Evolutionary conservation across 1,139 yeast species (phyloP).

Genomic region (Lodderomyces parapsilosis): DNA sequence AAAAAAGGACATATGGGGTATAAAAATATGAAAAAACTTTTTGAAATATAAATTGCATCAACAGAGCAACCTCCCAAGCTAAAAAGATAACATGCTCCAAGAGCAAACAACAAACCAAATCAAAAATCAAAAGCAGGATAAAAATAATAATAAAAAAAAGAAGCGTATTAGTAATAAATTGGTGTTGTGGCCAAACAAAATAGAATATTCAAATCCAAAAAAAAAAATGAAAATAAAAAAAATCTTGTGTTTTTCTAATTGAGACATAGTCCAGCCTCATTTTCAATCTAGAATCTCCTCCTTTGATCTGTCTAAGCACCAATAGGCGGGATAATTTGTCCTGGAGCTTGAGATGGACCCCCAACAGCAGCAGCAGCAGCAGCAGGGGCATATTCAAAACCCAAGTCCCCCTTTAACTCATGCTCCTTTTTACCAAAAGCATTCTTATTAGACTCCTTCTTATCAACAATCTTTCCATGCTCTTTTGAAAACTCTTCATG

Average conservation of each 20-base stretch:
- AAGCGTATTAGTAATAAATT: too few relatives aligned
- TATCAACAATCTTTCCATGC: neutral
- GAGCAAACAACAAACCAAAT: neutral
- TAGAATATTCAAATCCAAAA: too few relatives aligned
- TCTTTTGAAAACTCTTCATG: conserved; percentile 5
- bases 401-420: conserved; percentile 1
- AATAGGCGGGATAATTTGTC: conserved; percentile 3
- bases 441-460: conserved; percentile 2
- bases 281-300: too few relatives aligned
- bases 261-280: too few relatives aligned
- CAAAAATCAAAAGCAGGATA: neutral
- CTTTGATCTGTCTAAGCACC: conserved; percentile 1
- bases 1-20: neutral
- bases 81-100: neutral
- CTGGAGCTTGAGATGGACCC: conserved; percentile 4
- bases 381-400: neutral
- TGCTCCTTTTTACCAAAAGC: conserved; percentile 3
- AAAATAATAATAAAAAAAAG: neutral
- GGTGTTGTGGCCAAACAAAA: too few relatives aligned
- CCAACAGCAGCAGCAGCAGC: neutral
- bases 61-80: too few relatives aligned
- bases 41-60: too few relatives aligned
- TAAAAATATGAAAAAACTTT: neutral
- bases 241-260: too few relatives aligned
- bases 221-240: neutral